Conservation (phyloP, 1,284 basidiomycete genomes). For the Cryptococcus depauperatus region DNA sequence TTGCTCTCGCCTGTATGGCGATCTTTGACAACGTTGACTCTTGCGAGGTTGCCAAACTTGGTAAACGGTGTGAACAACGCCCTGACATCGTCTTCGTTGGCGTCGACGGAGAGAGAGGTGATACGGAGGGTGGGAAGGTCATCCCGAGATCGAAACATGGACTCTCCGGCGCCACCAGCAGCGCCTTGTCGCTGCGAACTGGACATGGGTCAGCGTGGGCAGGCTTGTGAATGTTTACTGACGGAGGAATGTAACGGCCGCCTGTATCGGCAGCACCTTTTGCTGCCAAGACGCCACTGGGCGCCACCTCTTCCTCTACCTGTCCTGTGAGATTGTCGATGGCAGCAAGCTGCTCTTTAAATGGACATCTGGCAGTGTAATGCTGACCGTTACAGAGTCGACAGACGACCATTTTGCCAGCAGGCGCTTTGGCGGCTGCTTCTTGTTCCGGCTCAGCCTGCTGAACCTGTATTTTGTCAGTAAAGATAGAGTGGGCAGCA, state of each 20-base stretch:
- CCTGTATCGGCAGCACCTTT: constrained; percentile 24
- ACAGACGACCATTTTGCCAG: constrained; percentile 81
- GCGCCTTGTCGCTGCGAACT: constrained; percentile 44
- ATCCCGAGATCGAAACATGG: constrained; percentile 68
- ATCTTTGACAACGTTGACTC: constrained; percentile 92
- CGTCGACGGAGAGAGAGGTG: constrained; percentile 94
- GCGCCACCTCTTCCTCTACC: constrained; percentile 23
- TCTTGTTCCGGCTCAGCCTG: constrained; percentile 60
- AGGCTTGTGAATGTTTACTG: constrained; percentile 10
- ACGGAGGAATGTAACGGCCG: constrained; percentile 75
- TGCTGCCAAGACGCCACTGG: constrained; percentile 17
- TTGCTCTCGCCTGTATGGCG: constrained; percentile 91
- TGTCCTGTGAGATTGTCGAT: constrained; percentile 58
- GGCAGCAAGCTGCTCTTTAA: constrained; percentile 77
- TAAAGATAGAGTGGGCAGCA: neutral
- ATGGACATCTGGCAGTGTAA: constrained; percentile 97
- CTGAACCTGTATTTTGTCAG: neutral
- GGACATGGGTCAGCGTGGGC: neutral
- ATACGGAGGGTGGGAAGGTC: constrained; percentile 95
- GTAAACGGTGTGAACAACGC: constrained; percentile 70
- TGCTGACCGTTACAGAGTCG: constrained; percentile 94
- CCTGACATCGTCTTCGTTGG: constrained; percentile 79
- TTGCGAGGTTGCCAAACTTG: constrained; percentile 71
- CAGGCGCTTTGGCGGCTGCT: constrained; percentile 61
- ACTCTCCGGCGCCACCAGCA: constrained; percentile 60